Percentiles rank a stretch among this genome's conserved stretches.
phyloP scores from a whole-genome alignment of 208 protist genomes.

The Acanthamoeba castellanii region DNA sequence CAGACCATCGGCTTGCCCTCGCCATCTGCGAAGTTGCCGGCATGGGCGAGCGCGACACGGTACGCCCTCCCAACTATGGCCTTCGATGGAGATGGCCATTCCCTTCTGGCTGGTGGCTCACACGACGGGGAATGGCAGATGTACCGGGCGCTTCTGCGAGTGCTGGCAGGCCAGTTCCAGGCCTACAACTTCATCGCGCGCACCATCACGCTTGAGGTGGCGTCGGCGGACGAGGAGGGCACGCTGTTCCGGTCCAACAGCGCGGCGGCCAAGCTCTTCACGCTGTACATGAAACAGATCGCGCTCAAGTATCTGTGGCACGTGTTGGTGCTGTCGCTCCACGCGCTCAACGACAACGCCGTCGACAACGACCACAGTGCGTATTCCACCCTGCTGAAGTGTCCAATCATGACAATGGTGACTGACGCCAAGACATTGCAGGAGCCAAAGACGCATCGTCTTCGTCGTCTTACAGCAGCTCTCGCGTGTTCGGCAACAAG shows the following conservation, averaged over 20 bases:
- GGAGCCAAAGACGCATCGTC: neutral
- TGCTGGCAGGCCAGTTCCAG: neutral
- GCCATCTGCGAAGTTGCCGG: neutral
- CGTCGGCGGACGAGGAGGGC: neutral
- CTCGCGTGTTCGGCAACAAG: neutral
- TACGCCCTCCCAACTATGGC: too few relatives aligned
- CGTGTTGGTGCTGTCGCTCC: constrained; percentile 14
- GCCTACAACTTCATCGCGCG: neutral
- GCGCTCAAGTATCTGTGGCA: constrained; percentile 36
- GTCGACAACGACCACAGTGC: neutral
- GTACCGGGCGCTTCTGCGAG: neutral
- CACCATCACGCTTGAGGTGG: constrained; percentile 6
- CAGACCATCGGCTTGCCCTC: neutral
- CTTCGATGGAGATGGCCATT: neutral
- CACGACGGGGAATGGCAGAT: neutral
- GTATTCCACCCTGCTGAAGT: neutral
- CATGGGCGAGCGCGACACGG: neutral
- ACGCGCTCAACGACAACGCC: constrained; percentile 57
- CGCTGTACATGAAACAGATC: neutral
- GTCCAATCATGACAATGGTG: neutral
- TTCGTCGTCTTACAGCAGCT: neutral
- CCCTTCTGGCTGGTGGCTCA: neutral
- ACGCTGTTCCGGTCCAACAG: constrained; percentile 53
- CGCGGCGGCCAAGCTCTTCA: constrained; percentile 15
- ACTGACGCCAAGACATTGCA: neutral